These are phyloP conservation scores for Pleurotus cornucopiae DNA, from an alignment of 768 basidiomycete genomes.

Conservation along the genomic window DNA sequence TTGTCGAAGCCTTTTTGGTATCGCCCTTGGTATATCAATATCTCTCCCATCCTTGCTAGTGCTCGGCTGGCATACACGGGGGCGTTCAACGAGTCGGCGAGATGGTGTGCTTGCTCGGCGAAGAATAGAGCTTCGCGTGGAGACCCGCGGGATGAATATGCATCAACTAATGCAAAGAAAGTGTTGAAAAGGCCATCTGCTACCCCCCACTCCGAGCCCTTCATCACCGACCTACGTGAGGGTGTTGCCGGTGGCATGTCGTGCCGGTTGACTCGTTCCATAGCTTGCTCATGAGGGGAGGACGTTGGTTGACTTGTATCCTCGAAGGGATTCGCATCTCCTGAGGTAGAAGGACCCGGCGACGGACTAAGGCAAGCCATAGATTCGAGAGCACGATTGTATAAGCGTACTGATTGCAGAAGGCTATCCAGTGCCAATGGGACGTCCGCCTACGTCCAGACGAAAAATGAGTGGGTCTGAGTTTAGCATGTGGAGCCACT, in stretches of 20 bases:
- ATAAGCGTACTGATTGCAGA: slow-evolving; percentile 70
- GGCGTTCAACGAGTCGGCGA: slow-evolving; percentile 67
- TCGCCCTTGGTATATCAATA: slow-evolving; percentile 61
- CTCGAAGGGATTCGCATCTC: slow-evolving; percentile 56
- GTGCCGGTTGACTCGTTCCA: slow-evolving; percentile 15
- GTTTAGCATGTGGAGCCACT: not conserved
- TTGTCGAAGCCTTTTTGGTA: slow-evolving; percentile 52
- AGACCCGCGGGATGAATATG: slow-evolving; percentile 73
- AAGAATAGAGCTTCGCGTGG: slow-evolving; percentile 85
- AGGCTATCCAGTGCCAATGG: slow-evolving; percentile 51
- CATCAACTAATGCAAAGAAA: slow-evolving; percentile 58
- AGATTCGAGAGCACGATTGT: slow-evolving; percentile 75
- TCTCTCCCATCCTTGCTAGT: slow-evolving; percentile 60
- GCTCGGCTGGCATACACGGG: slow-evolving; percentile 65
- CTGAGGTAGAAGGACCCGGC: slow-evolving; percentile 16
- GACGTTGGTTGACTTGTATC: slow-evolving; percentile 33
- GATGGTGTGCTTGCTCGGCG: slow-evolving; percentile 66
- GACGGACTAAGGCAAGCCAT: slow-evolving; percentile 54
- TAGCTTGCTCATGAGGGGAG: slow-evolving; percentile 9
- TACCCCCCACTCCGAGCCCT: slow-evolving; percentile 71
- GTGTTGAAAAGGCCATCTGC: slow-evolving; percentile 67
- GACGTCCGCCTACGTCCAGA: slow-evolving; percentile 52
- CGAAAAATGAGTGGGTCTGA: too few relatives aligned
- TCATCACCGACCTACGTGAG: slow-evolving; percentile 32
- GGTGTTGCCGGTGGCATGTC: slow-evolving; percentile 21